These are phyloP conservation scores for Sclerotinia trifoliorum DNA, from an alignment of 2,329 filamentous ascomycete species.

Conservation along the genomic window DNA sequence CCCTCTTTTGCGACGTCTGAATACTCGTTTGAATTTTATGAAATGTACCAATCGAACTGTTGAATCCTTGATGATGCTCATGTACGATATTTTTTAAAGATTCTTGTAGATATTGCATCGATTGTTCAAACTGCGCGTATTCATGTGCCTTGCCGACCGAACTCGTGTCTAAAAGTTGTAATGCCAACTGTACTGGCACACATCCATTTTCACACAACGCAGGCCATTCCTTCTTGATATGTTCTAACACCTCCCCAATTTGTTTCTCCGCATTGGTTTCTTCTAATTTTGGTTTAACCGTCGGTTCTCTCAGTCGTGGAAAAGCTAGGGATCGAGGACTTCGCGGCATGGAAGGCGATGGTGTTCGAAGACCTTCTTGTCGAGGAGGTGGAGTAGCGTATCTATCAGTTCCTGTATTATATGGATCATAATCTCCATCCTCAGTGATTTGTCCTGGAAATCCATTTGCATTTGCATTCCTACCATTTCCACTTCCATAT, in stretches of 20 bases:
- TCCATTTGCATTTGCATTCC: slow-evolving; percentile 28
- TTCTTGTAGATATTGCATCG: slow-evolving; percentile 84
- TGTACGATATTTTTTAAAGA: slow-evolving; percentile 95
- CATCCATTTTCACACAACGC: slow-evolving; percentile 88
- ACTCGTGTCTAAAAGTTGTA: slow-evolving; percentile 91
- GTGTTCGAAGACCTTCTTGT: slow-evolving; percentile 17
- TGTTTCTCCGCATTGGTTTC: slow-evolving; percentile 38
- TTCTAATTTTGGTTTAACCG: slow-evolving; percentile 21
- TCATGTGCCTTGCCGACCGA: slow-evolving; percentile 89
- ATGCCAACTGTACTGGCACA: slow-evolving; percentile 88
- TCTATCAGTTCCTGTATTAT: slow-evolving; percentile 29
- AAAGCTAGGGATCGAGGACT: slow-evolving; percentile 26
- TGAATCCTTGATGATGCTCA: slow-evolving; percentile 98
- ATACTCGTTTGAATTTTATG: slow-evolving; percentile 98
- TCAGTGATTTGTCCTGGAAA: slow-evolving; percentile 32
- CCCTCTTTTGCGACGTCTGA: slow-evolving; percentile 79
- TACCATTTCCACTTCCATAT: slow-evolving; percentile 25
- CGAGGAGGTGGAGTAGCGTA: slow-evolving; percentile 34
- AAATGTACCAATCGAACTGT: slow-evolving; percentile 97
- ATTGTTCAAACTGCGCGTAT: slow-evolving; percentile 78
- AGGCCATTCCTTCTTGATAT: slow-evolving; percentile 87
- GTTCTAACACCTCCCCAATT: slow-evolving; percentile 60
- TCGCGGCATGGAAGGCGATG: slow-evolving; percentile 29
- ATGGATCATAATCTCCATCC: slow-evolving; percentile 39
- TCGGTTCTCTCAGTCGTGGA: slow-evolving; percentile 29